phyloP scores from a whole-genome alignment of 23 red algal species.

The Pyropia haitanensis region DNA sequence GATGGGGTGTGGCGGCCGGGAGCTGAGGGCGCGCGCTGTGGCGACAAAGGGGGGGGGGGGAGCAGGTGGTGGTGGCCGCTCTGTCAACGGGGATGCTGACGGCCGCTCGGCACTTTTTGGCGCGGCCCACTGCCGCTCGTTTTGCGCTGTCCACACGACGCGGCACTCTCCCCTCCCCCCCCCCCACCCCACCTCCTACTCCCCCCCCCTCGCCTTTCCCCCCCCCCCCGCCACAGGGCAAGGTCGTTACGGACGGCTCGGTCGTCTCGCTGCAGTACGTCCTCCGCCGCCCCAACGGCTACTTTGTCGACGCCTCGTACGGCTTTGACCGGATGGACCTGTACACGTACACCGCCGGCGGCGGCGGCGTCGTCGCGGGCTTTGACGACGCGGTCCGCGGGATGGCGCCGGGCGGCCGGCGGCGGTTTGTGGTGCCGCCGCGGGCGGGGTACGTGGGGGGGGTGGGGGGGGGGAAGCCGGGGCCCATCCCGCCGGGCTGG shows the following conservation, averaged over 20 bases:
- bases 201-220: too few species aligned
- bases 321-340: conserved; percentile 53
- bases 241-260: conserved; percentile 11
- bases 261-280: conserved; percentile 52
- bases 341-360: conserved; percentile 28
- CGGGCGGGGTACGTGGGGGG: conserved; percentile 46
- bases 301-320: conserved; percentile 53
- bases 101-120: too few species aligned
- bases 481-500: conserved; percentile 63
- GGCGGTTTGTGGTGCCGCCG: conserved; percentile 65
- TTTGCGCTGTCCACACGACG: too few species aligned
- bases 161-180: too few species aligned
- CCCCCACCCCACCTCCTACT: too few species aligned
- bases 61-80: too few species aligned
- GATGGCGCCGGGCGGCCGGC: conserved; percentile 45
- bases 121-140: too few species aligned
- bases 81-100: too few species aligned
- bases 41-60: too few species aligned
- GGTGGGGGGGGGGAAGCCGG: conserved; percentile 13
- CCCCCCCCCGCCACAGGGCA: too few species aligned
- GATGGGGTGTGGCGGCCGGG: too few species aligned
- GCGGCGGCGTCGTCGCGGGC: conserved; percentile 34
- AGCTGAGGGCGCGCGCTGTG: too few species aligned
- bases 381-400: conserved; percentile 46
- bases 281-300: conserved; percentile 51